phyloP scores from a whole-genome alignment of 225 moss, liverwort and hornwort genomes.

The Lunularia cruciata region DNA sequence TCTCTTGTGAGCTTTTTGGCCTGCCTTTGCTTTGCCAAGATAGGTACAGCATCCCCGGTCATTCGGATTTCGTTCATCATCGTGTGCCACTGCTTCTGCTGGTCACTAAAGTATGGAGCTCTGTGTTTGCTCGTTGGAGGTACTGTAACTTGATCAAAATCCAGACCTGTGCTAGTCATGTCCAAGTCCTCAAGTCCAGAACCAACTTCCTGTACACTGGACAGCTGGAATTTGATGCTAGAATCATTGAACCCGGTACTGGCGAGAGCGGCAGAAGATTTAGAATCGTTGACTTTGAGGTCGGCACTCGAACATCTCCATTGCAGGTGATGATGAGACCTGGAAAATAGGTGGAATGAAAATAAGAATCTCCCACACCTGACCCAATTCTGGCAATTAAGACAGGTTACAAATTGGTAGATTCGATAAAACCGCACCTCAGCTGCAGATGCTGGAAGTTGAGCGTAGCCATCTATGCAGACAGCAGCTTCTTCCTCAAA shows the following conservation, averaged over 20 bases:
- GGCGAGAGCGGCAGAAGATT: neutral
- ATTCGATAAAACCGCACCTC: constrained; percentile 16
- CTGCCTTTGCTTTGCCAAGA: constrained; percentile 51
- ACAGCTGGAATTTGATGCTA: constrained; percentile 21
- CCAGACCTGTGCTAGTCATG: constrained; percentile 10
- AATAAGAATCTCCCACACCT: neutral
- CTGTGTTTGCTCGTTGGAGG: neutral
- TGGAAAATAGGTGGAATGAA: neutral
- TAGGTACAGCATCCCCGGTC: constrained; percentile 56
- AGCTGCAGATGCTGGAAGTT: constrained; percentile 29
- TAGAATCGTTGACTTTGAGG: neutral
- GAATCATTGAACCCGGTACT: neutral
- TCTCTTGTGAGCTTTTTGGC: constrained; percentile 53
- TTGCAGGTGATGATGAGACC: constrained; percentile 14
- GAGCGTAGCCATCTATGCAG: constrained; percentile 31
- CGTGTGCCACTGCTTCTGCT: constrained; percentile 67
- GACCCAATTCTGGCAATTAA: neutral
- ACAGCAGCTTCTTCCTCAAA: constrained; percentile 17
- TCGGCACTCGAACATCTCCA: constrained; percentile 20
- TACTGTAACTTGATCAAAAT: neutral
- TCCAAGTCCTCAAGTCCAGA: constrained; percentile 15
- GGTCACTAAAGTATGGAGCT: neutral
- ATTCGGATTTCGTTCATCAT: constrained; percentile 82
- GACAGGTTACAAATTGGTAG: neutral
- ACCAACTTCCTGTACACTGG: constrained; percentile 11